These are phyloP conservation scores for Phellopilus nigrolimitatus DNA, from an alignment of 1,284 basidiomycete genomes.

Conservation along the genomic window DNA sequence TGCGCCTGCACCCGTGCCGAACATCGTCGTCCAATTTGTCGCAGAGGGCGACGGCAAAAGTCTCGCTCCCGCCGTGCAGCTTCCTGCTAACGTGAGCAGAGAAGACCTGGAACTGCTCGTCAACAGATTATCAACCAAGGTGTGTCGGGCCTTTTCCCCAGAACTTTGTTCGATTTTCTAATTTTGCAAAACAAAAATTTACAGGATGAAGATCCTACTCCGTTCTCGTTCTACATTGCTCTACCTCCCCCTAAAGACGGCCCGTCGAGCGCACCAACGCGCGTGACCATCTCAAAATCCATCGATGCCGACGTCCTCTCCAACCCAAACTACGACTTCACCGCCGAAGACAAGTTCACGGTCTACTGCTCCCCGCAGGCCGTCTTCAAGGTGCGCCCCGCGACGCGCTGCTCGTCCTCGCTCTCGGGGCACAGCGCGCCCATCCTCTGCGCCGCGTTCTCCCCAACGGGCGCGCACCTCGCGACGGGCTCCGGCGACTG, in stretches of 20 bases:
- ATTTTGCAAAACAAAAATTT: neutral
- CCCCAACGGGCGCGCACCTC: constrained; percentile 85
- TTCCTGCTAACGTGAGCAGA: constrained; percentile 83
- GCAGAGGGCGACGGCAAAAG: constrained; percentile 77
- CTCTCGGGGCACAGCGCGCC: constrained; percentile 89
- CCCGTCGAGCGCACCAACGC: constrained; percentile 58
- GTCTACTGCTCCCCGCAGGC: constrained; percentile 92
- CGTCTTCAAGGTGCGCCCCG: constrained; percentile 91
- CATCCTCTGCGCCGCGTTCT: constrained; percentile 93
- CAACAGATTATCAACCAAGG: constrained; percentile 77
- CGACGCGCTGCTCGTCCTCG: constrained; percentile 90
- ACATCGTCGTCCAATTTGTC: constrained; percentile 86
- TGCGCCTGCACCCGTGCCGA: constrained; percentile 50
- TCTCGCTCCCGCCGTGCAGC: constrained; percentile 80
- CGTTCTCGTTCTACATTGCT: constrained; percentile 83
- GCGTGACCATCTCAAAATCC: constrained; percentile 75
- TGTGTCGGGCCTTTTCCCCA: constrained; percentile 31
- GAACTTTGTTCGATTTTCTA: constrained; percentile 16
- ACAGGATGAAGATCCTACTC: constrained; percentile 78
- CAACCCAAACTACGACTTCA: constrained; percentile 67
- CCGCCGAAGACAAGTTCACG: constrained; percentile 82
- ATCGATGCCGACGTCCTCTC: constrained; percentile 75
- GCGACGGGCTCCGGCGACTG: constrained; percentile 97
- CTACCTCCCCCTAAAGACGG: constrained; percentile 49
- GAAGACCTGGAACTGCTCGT: constrained; percentile 82